Evolutionary conservation across 768 basidiomycete species (phyloP), one percentile per base, ranked within the genome.

Genomic region (Naganishia kalamii): DNA sequence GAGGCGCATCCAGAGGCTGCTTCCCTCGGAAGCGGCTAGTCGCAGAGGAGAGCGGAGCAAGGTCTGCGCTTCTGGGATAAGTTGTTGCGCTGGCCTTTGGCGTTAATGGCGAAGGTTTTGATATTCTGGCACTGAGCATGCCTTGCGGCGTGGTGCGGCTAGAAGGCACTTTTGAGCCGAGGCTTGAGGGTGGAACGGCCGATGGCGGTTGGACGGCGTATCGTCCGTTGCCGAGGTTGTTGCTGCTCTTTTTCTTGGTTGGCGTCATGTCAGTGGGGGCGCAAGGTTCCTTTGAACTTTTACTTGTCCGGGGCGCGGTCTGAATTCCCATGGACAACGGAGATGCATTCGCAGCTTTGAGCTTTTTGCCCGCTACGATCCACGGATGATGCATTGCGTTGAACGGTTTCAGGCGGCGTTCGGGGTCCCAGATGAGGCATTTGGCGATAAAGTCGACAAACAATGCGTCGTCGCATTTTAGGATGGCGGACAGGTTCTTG

Each of bases 361-460:
- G 44, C 43, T 61, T 61, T 12, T 77, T 75, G 52, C 88, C 85
- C 27, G 85, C 84, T 21, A 86, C 81, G 65, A 96, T 83, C 80
- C 92, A 97, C 12, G 89, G 88, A 79, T 97, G 94, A 25, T 92
- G 86, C 81, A 97, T 78, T 0, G 94, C 94, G 11, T 88, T 84
- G 70, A 92, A 88, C 4, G 94, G 94, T 77, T 96, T 98, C 75
- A 99, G 83, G 33, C 96, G 85, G 57, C 90, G 85, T 72, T 98
- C 94, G 10, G 96, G 96, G 80, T 99, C 96, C 93, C 93, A 99
- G 30, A 89, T 83, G n/a, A 99, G 82, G 79, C 96, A 99, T 77
- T 94, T 97, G 0, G 89, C 83, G 69, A 98, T 88, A 77, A 99
- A 99, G 80, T 99, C 96, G 63, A 99, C 83, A 70, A 99, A 98